A percentile compares a stretch with the other conserved stretches of the same genome.
phyloP scores from a whole-genome alignment of 1,139 yeast genomes.

The Diutina siamensis region DNA sequence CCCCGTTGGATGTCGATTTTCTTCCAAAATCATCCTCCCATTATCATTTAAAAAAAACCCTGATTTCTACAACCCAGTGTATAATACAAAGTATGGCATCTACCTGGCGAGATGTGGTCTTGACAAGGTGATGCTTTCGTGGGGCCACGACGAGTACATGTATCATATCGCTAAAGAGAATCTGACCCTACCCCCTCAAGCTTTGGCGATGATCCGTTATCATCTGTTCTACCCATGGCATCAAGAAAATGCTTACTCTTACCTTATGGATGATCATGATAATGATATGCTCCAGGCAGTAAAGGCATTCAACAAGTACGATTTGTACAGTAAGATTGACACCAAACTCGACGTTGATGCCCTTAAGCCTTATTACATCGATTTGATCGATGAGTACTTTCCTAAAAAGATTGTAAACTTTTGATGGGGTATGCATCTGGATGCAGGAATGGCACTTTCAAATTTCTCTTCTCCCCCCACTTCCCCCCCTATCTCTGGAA shows the following conservation, averaged over 20 bases:
- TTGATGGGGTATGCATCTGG: conserved; percentile 13
- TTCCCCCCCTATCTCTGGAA: too few species aligned
- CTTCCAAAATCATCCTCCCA: conserved; percentile 47
- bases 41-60: conserved; percentile 52
- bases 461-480: too few species aligned
- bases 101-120: conserved; percentile 56
- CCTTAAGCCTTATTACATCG: conserved; percentile 46
- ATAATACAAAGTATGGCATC: conserved; percentile 56
- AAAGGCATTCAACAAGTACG: conserved; percentile 55
- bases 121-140: conserved; percentile 60
- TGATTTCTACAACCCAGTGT: conserved; percentile 51
- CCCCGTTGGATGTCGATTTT: conserved; percentile 62
- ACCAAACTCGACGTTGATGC: conserved; percentile 34
- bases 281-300: conserved; percentile 52
- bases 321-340: conserved; percentile 54
- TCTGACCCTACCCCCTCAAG: conserved; percentile 53
- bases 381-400: conserved; percentile 56
- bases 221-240: conserved; percentile 76
- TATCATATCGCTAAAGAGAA: conserved; percentile 58
- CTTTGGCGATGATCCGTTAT: conserved; percentile 62
- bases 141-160: conserved; percentile 79
- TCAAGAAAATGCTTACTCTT: conserved; percentile 53
- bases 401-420: conserved; percentile 48
- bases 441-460: neutral
- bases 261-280: conserved; percentile 58